Evolutionary conservation across 148 eudicot species (phyloP), one percentile per base, ranked within the genome.

Genomic region (Camellia japonica): DNA sequence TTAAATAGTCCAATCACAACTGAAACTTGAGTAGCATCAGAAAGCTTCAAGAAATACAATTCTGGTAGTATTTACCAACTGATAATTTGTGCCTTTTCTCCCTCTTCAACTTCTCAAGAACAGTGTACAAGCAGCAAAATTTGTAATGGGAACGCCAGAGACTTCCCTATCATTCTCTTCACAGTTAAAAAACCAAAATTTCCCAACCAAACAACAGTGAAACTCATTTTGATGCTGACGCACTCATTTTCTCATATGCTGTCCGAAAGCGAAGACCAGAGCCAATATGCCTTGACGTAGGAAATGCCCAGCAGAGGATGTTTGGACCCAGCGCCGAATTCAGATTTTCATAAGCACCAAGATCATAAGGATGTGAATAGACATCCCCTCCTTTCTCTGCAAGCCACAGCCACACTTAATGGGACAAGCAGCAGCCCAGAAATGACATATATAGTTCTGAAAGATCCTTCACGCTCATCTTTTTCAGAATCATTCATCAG

Each of bases 311-410:
- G 83, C 85, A 91, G 18, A 90, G 68, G 52, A 89, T 47, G 78
- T 88, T 93, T 58, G 98, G 97, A 80, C 98, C 98, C 19, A 95
- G 91, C 20, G 89, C 93, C 98, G 83, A 78, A 73, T 85, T 91
- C 74, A 96, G 79, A 83, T 96, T 96, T 77, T 91, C 93, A 76
- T 82, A 96, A 68, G 89, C 75, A 77, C 99, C 99, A 70, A 96
- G 87, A 87, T 96, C 95, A 88, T 96, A 96, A 43, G 99, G 99
- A 88, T 96, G 95, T 62, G 88, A 86, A 83, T 96, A 92, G 30
- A 93, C 87, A 68, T 92, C 90, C 71, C 99, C 98, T 81, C 97
- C 99, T 82, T 96, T 94, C 81, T 92, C 94, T n/a, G 95, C 98
- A 78, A 96, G 94, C 97, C 93, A 91, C 98, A 92, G 97, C 95